Evolutionary conservation across 2,329 filamentous ascomycete genomes (phyloP), one percentile per base, ranked within the genome.

Genomic region (Penicillium sp.): DNA sequence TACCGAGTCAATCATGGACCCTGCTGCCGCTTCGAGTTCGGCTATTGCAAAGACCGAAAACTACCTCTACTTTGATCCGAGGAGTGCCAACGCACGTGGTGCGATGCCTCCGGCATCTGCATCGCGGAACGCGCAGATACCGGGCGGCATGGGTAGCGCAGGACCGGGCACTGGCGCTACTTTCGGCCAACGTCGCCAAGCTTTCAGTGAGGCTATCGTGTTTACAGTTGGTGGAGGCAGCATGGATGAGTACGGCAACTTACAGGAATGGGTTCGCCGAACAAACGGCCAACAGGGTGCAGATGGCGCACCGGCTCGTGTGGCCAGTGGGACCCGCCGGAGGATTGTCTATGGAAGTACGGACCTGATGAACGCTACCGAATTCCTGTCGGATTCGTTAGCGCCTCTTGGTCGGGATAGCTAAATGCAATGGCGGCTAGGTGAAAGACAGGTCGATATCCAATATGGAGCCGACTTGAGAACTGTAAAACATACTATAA

Each of bases 171-270:
- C 86, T 19, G 80, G 82, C 29, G 91, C 90, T 6, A 95, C 83
- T 47, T 97, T 97, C 69, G 93, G 92, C 1, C 92, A 97, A 71
- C 77, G 90, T 52, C 78, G 92, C 46, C 91, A 95, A 64, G 90
- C 89, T 0, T 96, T 92, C 70, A 88, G 83, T 41, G 91, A 95
- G 64, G 88, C 89, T 1, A 86, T 95, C 46, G 89, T 95, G n/a
- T 95, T 96, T 66, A 92, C 89, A 0, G 89, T 95, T 3, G 93
- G 93, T 3, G 93, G 95, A 39, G 93, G 93, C 35, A 96, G 90
- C 67, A 97, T 99, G 88, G 93, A 99, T 61, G 93, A 99, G 69
- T 99, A 97, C 67, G 92, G 91, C 16, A 99, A 99, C 70, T 69
- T 99, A 67, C 89, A 95, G 67, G 93, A 97, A 66, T 99, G 93